Base-by-base conservation (phyloP, 1,284 basidiomycete species). In the Malassezia yamatoensis region DNA sequence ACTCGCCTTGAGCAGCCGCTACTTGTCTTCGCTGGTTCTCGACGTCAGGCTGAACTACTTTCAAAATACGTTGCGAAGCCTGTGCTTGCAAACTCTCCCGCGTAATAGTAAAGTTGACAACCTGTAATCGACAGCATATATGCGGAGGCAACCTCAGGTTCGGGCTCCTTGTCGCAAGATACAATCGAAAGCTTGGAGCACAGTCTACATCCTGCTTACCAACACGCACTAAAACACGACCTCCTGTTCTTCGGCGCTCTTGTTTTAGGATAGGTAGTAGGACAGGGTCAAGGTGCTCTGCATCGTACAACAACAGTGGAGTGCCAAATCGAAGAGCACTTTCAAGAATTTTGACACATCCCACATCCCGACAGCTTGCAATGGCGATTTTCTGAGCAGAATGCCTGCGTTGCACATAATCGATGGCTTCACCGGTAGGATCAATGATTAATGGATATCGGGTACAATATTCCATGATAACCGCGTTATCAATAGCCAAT, bases 21-120 rank as follows among this genome's bases (percentile, higher is more conserved):
- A 99, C 81, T 72, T 98, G 93, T n/a, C 89, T 91, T 46, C 94
- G 81, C 79, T 94, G 96, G 70, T 85, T 83, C 76, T 99, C 94
- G 1, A 90, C 91, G 70, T 96, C 94, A 0, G 96, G 90, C 12
- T 94, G 83, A 75, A 99, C 94, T 42, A 89, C 88, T 74, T 93
- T 93, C 61, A 99, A 82, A 2, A 98, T 90, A 75, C 96, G 90
- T 74, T 96, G 91, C 47, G 98, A 81, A 0, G 91, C 94, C 76
- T 98, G 94, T 62, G 90, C 96, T 76, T 98, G 93, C 36, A 99
- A 81, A 81, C 90, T 96, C 76, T 90, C 90, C 58, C 91, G 83
- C 0, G 94, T 99, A 89, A 98, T 98, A 15, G 93, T 98, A 77
- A 99, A 99, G 80, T 99, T 99, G 79, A 98, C 93, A 72, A 99